phyloP scores from a whole-genome alignment of 2,329 filamentous ascomycete genomes.

The Trichoderma arundinaceum region DNA sequence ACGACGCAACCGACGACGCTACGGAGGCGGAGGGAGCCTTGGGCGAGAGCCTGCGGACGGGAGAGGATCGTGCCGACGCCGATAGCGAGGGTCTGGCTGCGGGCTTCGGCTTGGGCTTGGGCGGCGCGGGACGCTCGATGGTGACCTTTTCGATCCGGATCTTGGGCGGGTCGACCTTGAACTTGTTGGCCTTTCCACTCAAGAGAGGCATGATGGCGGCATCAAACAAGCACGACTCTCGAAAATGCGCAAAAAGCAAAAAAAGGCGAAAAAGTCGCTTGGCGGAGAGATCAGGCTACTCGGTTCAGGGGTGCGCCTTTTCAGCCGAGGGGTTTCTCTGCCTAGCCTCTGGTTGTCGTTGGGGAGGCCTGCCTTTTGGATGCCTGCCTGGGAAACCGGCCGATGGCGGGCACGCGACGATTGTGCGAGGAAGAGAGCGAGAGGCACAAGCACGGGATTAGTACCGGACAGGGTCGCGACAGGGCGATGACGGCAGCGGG shows the following conservation, averaged over 20 bases:
- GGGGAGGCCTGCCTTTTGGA: constrained; percentile 21
- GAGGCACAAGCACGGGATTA: background rate
- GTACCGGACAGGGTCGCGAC: constrained; percentile 24
- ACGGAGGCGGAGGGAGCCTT: constrained; percentile 40
- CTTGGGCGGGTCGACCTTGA: constrained; percentile 57
- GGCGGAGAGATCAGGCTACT: constrained; percentile 23
- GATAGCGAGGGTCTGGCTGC: constrained; percentile 39
- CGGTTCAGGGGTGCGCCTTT: constrained; percentile 28
- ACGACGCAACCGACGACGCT: constrained; percentile 34
- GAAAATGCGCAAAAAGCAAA: constrained; percentile 3
- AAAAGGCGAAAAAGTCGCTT: constrained; percentile 3
- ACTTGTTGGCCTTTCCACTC: constrained; percentile 53
- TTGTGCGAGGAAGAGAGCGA: constrained; percentile 9
- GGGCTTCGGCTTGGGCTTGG: constrained; percentile 46
- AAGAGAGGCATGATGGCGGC: constrained; percentile 47
- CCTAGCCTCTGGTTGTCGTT: constrained; percentile 9
- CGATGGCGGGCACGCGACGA: constrained; percentile 31
- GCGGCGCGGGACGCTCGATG: constrained; percentile 48
- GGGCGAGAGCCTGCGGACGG: constrained; percentile 49
- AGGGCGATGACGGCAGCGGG: constrained; percentile 29
- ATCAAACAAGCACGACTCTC: constrained; percentile 7
- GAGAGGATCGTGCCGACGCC: constrained; percentile 43
- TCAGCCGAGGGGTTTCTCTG: constrained; percentile 24
- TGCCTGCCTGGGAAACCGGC: constrained; percentile 8
- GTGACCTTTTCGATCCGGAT: constrained; percentile 60